These are phyloP conservation scores for Arthrobotrys iridis DNA, from an alignment of 2,329 filamentous ascomycete species.

Conservation along the genomic window DNA sequence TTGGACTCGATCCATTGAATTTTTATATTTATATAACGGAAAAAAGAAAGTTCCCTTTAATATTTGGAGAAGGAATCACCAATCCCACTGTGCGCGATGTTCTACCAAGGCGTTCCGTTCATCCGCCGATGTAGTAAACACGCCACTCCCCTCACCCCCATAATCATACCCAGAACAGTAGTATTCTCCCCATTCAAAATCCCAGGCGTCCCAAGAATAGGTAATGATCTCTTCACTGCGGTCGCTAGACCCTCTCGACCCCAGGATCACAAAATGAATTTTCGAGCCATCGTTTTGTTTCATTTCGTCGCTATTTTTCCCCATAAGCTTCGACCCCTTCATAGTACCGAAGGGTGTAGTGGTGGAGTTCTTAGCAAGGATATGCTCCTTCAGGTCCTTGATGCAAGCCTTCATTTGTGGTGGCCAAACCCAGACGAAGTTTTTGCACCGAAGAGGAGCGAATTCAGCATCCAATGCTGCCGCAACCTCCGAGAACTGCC, in stretches of 20 bases:
- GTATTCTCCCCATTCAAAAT: not conserved
- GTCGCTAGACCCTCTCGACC: not conserved
- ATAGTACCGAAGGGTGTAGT: not conserved
- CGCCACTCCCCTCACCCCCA: not conserved
- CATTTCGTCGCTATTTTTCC: not conserved
- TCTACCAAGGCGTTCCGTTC: too few relatives aligned
- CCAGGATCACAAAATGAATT: not conserved
- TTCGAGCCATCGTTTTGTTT: not conserved
- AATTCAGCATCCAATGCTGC: slow-evolving; percentile 14
- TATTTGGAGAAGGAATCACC: too few relatives aligned
- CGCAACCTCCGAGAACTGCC: slow-evolving; percentile 16
- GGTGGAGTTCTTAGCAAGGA: not conserved
- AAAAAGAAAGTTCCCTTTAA: too few relatives aligned
- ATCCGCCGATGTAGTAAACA: too few relatives aligned
- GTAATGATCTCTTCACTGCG: not conserved
- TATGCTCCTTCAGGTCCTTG: not conserved
- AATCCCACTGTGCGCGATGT: too few relatives aligned
- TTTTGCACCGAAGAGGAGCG: slow-evolving; percentile 8
- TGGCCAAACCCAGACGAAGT: slow-evolving; percentile 8
- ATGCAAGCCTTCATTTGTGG: slow-evolving; percentile 5
- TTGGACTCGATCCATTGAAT: not conserved
- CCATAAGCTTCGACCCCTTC: too few relatives aligned
- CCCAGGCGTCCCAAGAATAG: not conserved
- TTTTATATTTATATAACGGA: too few relatives aligned
- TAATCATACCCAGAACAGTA: not conserved